Percentiles rank a stretch among this genome's conserved stretches.
phyloP scores from a whole-genome alignment of 2,329 filamentous ascomycete species.

The Colletotrichum sp. region DNA sequence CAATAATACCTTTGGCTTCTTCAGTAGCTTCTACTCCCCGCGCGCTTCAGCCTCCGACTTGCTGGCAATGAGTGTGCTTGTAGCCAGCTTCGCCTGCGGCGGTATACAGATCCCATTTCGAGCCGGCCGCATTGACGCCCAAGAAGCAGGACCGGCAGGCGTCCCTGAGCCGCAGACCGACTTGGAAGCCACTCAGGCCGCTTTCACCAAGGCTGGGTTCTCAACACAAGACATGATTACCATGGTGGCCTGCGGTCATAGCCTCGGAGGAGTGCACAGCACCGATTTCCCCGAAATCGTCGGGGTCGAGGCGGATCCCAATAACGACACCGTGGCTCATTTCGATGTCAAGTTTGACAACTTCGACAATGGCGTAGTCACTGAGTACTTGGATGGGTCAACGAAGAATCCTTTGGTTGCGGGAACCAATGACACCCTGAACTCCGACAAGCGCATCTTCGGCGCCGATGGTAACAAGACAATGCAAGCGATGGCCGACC shows the following conservation, averaged over 20 bases:
- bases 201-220: constrained; percentile 35
- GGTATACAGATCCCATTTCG: constrained; percentile 29
- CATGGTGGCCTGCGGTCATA: constrained; percentile 39
- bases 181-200: constrained; percentile 25
- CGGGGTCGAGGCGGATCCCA: constrained; percentile 16
- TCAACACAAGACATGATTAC: constrained; percentile 37
- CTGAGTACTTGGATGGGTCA: constrained; percentile 44
- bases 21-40: constrained; percentile 22
- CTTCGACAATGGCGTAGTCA: constrained; percentile 48
- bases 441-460: constrained; percentile 49
- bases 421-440: constrained; percentile 37
- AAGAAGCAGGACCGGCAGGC: constrained; percentile 30
- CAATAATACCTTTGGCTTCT: constrained; percentile 30
- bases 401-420: constrained; percentile 47
- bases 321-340: constrained; percentile 33
- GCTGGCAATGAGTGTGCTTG: constrained; percentile 25
- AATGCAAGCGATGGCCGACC: constrained; percentile 41
- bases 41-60: constrained; percentile 27
- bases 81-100: constrained; percentile 24
- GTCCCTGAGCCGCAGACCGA: constrained; percentile 34
- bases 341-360: constrained; percentile 45
- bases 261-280: constrained; percentile 47
- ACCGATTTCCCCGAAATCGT: constrained; percentile 42
- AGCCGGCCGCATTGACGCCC: constrained; percentile 33
- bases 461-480: constrained; percentile 46